A percentile compares a stretch with the other conserved stretches of the same genome.
Conservation (phyloP, 345 rosid genomes). For the Citrus inodora region DNA sequence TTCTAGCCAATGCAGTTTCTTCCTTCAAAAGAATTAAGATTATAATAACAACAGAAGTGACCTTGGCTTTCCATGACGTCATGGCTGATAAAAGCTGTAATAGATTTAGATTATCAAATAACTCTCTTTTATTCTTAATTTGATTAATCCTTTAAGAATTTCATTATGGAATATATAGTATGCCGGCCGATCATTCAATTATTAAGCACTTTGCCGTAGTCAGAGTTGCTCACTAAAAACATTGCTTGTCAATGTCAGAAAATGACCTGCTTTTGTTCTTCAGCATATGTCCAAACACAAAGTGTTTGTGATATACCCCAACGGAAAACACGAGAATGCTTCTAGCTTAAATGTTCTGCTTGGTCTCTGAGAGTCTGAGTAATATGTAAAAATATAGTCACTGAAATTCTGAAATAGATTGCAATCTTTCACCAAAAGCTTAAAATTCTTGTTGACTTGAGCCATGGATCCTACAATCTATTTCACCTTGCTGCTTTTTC, state of each 20-base stretch:
- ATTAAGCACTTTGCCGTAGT: not conserved
- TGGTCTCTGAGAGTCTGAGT: not conserved
- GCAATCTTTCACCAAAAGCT: not conserved
- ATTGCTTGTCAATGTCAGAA: not conserved
- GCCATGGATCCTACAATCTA: conserved; percentile 1
- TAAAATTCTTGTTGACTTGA: not conserved
- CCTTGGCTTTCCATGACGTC: not conserved
- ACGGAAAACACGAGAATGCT: not conserved
- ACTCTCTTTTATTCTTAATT: not conserved
- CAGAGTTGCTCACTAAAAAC: not conserved
- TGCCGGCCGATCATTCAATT: not conserved
- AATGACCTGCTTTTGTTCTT: not conserved
- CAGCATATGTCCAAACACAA: not conserved
- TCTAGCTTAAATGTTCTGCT: not conserved
- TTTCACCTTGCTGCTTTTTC: conserved; percentile 2
- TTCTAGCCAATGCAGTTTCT: too few species aligned
- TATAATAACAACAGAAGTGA: too few species aligned
- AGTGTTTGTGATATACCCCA: not conserved
- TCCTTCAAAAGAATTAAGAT: too few species aligned
- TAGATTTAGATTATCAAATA: not conserved
- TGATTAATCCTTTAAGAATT: not conserved
- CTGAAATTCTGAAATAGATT: not conserved
- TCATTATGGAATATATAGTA: not conserved
- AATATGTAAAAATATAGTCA: not conserved
- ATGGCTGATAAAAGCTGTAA: not conserved